Percentiles rank a stretch among this genome's conserved stretches.
These are phyloP conservation scores for Stylonectria norvegica DNA, from an alignment of 2,329 filamentous ascomycete species.

Conservation along the genomic window DNA sequence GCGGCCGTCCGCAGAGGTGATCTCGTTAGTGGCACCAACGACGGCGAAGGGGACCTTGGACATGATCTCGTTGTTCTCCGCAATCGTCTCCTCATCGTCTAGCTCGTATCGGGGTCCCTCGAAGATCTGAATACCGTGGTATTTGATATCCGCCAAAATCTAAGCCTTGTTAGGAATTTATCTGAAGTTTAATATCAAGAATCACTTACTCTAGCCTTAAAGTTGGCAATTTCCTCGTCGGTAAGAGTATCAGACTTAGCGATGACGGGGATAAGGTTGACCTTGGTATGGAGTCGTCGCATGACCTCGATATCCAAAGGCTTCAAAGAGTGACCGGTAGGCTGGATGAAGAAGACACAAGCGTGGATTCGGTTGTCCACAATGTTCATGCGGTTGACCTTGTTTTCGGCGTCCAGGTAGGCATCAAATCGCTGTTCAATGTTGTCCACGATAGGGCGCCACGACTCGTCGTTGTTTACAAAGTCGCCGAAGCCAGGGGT, in stretches of 20 bases:
- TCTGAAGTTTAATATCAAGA: slow-evolving; percentile 18
- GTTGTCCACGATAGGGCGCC: slow-evolving; percentile 98
- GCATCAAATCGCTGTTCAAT: slow-evolving; percentile 99
- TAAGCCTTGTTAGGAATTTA: slow-evolving; percentile 36
- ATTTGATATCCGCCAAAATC: slow-evolving; percentile 95
- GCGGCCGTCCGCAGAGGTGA: slow-evolving; percentile 85
- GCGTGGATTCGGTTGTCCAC: slow-evolving; percentile 98
- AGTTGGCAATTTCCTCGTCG: slow-evolving; percentile 88
- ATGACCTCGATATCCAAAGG: slow-evolving; percentile 98
- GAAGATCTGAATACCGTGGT: slow-evolving; percentile 98
- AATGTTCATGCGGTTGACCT: slow-evolving; percentile 99
- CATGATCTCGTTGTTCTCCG: slow-evolving; percentile 99
- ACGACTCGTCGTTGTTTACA: slow-evolving; percentile 99
- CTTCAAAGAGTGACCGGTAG: slow-evolving; percentile 97
- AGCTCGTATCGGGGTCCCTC: slow-evolving; percentile 98
- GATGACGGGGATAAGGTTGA: slow-evolving; percentile 99
- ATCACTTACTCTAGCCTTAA: slow-evolving; percentile 87
- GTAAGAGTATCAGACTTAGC: slow-evolving; percentile 98
- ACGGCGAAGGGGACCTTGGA: slow-evolving; percentile 99
- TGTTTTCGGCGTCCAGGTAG: slow-evolving; percentile 98
- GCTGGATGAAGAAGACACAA: slow-evolving; percentile 99
- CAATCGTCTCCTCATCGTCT: slow-evolving; percentile 98
- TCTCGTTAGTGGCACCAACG: slow-evolving; percentile 93
- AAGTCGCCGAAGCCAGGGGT: slow-evolving; percentile 98
- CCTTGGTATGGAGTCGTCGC: slow-evolving; percentile 98